Percentiles rank a stretch among this genome's conserved stretches.
Conservation (phyloP, 371 early-diverging fungal species). For the Phascolomyces articulosus region DNA sequence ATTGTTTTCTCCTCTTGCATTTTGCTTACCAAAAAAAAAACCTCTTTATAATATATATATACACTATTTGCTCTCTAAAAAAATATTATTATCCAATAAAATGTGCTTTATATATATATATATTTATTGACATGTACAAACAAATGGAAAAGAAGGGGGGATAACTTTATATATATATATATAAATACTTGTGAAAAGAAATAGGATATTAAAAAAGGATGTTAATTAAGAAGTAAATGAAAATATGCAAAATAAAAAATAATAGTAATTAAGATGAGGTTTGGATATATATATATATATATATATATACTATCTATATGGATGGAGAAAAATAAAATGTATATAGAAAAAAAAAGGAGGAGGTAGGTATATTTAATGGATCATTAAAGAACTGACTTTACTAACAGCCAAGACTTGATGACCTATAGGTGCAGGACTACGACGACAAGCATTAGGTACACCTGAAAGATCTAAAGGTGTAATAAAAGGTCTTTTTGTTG, state of each 20-base stretch:
- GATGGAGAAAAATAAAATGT: background rate
- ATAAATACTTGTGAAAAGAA: background rate
- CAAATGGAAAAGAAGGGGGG: too few species aligned
- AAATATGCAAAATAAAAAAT: too few species aligned
- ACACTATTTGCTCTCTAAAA: too few species aligned
- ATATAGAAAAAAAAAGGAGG: background rate
- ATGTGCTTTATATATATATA: too few species aligned
- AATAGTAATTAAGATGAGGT: too few species aligned
- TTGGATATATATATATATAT: too few species aligned
- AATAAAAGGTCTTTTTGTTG: conserved; percentile 1
- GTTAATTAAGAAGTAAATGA: too few species aligned
- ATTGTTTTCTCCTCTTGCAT: too few species aligned
- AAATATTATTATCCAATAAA: too few species aligned
- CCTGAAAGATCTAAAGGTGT: conserved; percentile 10
- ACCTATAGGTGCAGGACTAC: background rate
- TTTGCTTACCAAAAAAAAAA: too few species aligned
- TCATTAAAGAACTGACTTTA: conserved; percentile 4
- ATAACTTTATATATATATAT: background rate
- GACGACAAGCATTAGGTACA: conserved; percentile 12
- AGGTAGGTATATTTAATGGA: background rate
- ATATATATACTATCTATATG: background rate
- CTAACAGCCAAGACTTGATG: conserved; percentile 2
- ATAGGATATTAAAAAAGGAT: background rate
- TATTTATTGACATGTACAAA: too few species aligned
- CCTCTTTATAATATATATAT: too few species aligned